Conservation (phyloP, 192 early-diverging fungal species). For the Piromyces sp. region DNA sequence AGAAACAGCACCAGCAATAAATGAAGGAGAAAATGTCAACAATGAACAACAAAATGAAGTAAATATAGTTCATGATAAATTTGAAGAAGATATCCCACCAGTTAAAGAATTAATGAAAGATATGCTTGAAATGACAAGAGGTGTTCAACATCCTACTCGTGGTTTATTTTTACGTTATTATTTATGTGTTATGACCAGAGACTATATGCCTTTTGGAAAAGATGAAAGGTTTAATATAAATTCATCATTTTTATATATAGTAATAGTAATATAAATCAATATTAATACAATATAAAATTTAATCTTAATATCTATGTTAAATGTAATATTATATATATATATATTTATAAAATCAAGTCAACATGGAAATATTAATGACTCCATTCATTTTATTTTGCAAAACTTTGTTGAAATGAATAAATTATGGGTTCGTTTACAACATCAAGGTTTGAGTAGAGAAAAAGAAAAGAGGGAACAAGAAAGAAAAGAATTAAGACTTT, state of each 20-base stretch:
- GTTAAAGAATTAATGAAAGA: slow-evolving; percentile 94
- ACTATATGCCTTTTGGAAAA: slow-evolving; percentile 69
- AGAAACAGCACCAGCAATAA: background rate
- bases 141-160: slow-evolving; percentile 95
- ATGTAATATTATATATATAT: too few relatives aligned
- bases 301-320: too few relatives aligned
- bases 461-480: slow-evolving; percentile 89
- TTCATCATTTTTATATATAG: too few relatives aligned
- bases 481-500: slow-evolving; percentile 79
- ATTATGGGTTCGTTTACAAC: slow-evolving; percentile 96
- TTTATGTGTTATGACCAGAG: slow-evolving; percentile 82
- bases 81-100: slow-evolving; percentile 54
- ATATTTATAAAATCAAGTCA: too few relatives aligned
- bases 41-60: background rate
- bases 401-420: slow-evolving; percentile 99
- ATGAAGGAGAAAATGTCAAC: background rate
- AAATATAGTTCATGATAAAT: background rate
- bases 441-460: slow-evolving; percentile 85
- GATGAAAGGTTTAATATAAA: slow-evolving; percentile 14
- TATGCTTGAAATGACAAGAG: slow-evolving; percentile 96
- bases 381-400: slow-evolving; percentile 86
- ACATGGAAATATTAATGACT: slow-evolving; percentile 74
- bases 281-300: too few relatives aligned
- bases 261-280: too few relatives aligned
- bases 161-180: slow-evolving; percentile 95